Evolutionary conservation across 1,284 basidiomycete genomes (phyloP), one percentile per base, ranked within the genome.

Genomic region (Inonotus hispidus): DNA sequence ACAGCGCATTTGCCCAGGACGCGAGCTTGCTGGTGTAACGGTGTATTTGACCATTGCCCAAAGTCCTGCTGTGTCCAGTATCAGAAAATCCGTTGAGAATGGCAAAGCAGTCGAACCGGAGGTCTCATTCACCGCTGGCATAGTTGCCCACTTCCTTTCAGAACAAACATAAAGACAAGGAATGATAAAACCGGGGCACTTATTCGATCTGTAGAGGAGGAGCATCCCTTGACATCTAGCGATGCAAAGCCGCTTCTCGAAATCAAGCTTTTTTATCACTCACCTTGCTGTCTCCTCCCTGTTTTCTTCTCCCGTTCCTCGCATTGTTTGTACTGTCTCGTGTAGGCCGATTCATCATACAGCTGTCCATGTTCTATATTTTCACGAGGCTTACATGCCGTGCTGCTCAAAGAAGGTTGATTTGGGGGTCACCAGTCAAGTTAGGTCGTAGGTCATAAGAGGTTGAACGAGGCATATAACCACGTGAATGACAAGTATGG

Each of bases 21-120:
- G 49, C n/a, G 61, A 61, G 32, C 61, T 66, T 1, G 63, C 57
- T 10, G 61, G 63, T 32, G 23, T 53, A 23, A 54, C 63, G 14
- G 7, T 66, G 16, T 66, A 59, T 45, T 47, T 66, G 23, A 60
- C 61, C n/a, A 58, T 64, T 38, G 57, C 63, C 0, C 55, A 53
- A 49, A 53, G 41, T 27, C 61, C 64, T 11, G 47, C 59, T 14
- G 62, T 62, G 32, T 64, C 64, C 47, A 53, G 60, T 41, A 66
- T 66, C 45, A 29, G 41, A 13, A 59, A 61, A 32, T 43, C 55
- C 6, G 32, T 27, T 3, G 58, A 64, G 23, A 29, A 3, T 11
- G 58, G 57, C 10, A 53, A 52, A 27, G 29, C 14, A 1, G 29
- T 59, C 6, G 57, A 59, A 14, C 50, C 39, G 4, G 13, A 21